These are phyloP conservation scores for Edaphochlamys debaryana DNA, from an alignment of 139 green algal species.

Conservation along the genomic window DNA sequence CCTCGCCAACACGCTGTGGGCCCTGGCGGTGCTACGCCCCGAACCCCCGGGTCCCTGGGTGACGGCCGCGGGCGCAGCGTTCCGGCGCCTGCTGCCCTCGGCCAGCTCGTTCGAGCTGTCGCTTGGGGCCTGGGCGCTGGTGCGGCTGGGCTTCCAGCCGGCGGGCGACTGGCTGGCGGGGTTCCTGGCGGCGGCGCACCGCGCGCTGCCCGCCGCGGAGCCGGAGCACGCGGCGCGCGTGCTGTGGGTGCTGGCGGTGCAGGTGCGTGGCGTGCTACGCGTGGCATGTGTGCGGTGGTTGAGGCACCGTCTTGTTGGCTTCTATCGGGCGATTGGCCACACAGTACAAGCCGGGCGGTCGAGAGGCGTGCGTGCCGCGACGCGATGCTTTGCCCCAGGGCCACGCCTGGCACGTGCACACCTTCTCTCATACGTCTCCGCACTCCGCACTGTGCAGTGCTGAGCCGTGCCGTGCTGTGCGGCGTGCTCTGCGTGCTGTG, in stretches of 20 bases:
- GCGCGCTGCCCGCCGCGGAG: background rate
- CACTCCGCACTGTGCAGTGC: too few species aligned
- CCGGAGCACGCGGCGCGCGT: conserved; percentile 30
- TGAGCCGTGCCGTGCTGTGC: too few species aligned
- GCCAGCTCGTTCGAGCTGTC: conserved; percentile 23
- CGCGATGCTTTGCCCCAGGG: too few species aligned
- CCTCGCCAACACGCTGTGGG: conserved; percentile 24
- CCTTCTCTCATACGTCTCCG: too few species aligned
- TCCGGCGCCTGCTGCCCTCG: conserved; percentile 6
- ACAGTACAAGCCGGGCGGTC: too few species aligned
- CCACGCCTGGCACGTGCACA: too few species aligned
- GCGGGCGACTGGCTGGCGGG: background rate
- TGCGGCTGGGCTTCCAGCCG: conserved; percentile 11
- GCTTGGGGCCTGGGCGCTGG: background rate
- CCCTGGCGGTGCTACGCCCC: background rate
- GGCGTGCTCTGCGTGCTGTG: too few species aligned
- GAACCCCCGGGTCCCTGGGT: background rate
- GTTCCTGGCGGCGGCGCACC: conserved; percentile 10
- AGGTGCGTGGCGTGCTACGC: too few species aligned
- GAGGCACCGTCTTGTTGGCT: too few species aligned
- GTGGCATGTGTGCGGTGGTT: too few species aligned
- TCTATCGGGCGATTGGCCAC: too few species aligned
- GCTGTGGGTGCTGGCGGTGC: conserved; percentile 22
- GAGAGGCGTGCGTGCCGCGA: too few species aligned
- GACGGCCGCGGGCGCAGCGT: background rate